Evolutionary conservation across 2,329 filamentous ascomycete species (phyloP).

Genomic region (Pezicula radicicola): DNA sequence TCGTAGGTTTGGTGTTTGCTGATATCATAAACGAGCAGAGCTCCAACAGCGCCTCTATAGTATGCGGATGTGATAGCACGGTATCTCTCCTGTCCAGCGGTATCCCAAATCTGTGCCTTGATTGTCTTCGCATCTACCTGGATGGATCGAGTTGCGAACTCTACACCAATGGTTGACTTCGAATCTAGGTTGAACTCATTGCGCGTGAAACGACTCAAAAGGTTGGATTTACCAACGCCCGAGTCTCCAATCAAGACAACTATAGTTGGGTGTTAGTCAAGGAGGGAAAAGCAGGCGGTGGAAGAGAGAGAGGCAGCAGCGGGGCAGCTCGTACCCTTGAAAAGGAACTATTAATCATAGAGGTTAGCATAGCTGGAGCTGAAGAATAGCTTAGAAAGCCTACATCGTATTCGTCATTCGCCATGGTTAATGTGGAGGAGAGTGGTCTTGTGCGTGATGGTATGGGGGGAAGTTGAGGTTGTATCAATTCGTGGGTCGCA

Average conservation of each 20-base stretch:
- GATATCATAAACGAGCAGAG: constrained; percentile 98
- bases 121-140: constrained; percentile 99
- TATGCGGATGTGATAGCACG: constrained; percentile 98
- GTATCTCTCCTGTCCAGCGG: constrained; percentile 97
- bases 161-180: constrained; percentile 99
- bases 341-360: constrained; percentile 73
- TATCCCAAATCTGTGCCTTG: constrained; percentile 99
- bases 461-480: constrained; percentile 11
- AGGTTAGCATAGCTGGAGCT: constrained; percentile 33
- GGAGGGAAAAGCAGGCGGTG: constrained; percentile 20
- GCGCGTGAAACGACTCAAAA: constrained; percentile 97
- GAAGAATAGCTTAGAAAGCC: constrained; percentile 37
- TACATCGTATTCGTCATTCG: constrained; percentile 99
- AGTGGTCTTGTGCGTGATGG: constrained; percentile 19
- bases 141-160: constrained; percentile 97
- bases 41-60: constrained; percentile 96
- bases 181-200: constrained; percentile 99
- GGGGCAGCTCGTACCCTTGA: constrained; percentile 72
- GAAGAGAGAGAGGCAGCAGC: constrained; percentile 16
- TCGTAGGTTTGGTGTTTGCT: constrained; percentile 99
- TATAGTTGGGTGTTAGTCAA: constrained; percentile 38
- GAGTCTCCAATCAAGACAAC: constrained; percentile 99
- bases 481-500: constrained; percentile 6
- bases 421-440: constrained; percentile 62
- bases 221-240: constrained; percentile 99